Evolutionary conservation across 768 basidiomycete species (phyloP), one percentile per base, ranked within the genome.

Genomic region (Tylopilus sp.): DNA sequence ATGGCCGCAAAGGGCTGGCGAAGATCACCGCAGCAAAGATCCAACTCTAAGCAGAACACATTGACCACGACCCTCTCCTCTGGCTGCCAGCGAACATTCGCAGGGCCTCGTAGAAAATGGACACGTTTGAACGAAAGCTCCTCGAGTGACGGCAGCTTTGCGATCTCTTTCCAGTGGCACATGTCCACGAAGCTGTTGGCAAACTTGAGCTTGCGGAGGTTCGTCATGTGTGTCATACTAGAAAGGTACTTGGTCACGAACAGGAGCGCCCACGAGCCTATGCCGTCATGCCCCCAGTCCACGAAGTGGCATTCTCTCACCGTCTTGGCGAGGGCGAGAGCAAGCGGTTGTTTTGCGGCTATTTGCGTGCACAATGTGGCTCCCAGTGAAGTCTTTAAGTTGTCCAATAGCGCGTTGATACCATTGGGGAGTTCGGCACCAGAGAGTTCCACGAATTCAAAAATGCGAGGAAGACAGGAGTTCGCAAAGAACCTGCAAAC

Each of bases 401-500:
- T 4, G 17, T 17, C 17, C 8, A 2, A 7, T 17, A 36, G 17
- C n/a, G 16, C 31, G 16, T 33, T 33, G 31, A n/a, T n/a, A n/a
- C n/a, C n/a, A n/a, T 33, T 14, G 16, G 17, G 2, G 14, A 17
- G 19, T 17, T 17, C n/a, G 4, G 54, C 37, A 4, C 64, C 55
- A 17, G 42, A 51, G 40, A 62, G 53, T 5, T 56, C 34, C 16
- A 79, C n/a, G 4, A 58, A 60, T 25, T 71, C 63, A 55, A 75
- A 79, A 5, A 78, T 60, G 26, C 73, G 73, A 1, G 77, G 73
- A 12, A 75, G 58, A n/a, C 69, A 64, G 2, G 71, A 22, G 9
- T 70, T 69, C 47, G 67, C 71, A 47, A 80, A 80, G 53, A 75
- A 72, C 14, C 70, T 71, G 54, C 79, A 80, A 31, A 76, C 74